phyloP scores from a whole-genome alignment of 768 basidiomycete genomes.

The Boletus rufocinnamomeus region DNA sequence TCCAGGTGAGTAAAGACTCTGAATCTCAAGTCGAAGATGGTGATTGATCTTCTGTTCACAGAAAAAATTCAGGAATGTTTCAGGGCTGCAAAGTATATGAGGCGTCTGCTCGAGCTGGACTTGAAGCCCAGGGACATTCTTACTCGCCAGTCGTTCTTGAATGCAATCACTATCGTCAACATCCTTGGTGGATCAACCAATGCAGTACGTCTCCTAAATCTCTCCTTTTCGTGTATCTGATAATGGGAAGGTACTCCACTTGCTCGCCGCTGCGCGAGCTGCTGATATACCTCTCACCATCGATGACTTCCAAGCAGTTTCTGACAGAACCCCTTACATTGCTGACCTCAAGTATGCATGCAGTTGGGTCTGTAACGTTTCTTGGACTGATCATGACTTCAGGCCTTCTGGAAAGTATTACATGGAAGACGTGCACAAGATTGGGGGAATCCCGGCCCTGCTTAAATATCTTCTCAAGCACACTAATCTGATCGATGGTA shows the following conservation, averaged over 20 bases:
- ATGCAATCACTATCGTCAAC: conserved; percentile 80
- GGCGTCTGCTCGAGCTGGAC: conserved; percentile 70
- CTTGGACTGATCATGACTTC: conserved; percentile 7
- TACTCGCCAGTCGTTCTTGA: conserved; percentile 72
- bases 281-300: conserved; percentile 73
- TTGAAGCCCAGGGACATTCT: conserved; percentile 81
- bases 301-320: conserved; percentile 84
- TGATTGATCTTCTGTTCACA: conserved; percentile 26
- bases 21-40: background rate
- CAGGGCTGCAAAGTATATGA: conserved; percentile 76
- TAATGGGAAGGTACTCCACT: conserved; percentile 64
- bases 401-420: conserved; percentile 85
- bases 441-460: conserved; percentile 83
- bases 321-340: conserved; percentile 79
- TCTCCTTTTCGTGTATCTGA: conserved; percentile 9
- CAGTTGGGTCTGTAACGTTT: background rate
- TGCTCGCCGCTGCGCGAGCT: conserved; percentile 83
- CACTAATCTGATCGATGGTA: conserved; percentile 78
- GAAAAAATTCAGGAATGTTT: conserved; percentile 85
- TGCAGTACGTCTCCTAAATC: conserved; percentile 51
- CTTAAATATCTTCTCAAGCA: conserved; percentile 81
- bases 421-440: conserved; percentile 88
- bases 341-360: conserved; percentile 72
- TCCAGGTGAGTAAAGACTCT: conserved; percentile 46
- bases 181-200: conserved; percentile 88